phyloP scores from a whole-genome alignment of 73 alveolate species.

The Tetrahymena malaccensis region DNA sequence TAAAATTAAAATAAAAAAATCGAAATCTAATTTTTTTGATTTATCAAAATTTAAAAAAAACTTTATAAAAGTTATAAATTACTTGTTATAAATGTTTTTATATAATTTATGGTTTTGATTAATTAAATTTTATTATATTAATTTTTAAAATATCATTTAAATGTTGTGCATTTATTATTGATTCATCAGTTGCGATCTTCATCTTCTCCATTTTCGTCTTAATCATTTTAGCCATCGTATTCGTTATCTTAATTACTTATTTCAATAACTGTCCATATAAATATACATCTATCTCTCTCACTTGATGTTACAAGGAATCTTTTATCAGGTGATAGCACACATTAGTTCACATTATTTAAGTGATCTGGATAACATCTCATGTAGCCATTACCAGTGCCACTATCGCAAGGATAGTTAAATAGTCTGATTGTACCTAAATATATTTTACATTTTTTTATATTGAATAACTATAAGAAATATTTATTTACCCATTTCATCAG shows the following conservation, averaged over 20 bases:
- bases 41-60: too few relatives aligned
- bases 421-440: conserved; percentile 39
- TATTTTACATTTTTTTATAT: neutral
- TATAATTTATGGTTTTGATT: too few relatives aligned
- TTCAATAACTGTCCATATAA: conserved; percentile 58
- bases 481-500: neutral
- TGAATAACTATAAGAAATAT: neutral
- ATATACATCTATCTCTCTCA: conserved; percentile 67
- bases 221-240: neutral
- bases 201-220: neutral
- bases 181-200: neutral
- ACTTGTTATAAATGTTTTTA: too few relatives aligned
- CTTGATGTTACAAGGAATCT: conserved; percentile 55
- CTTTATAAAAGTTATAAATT: too few relatives aligned
- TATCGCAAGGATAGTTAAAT: conserved; percentile 33
- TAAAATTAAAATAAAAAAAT: neutral
- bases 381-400: conserved; percentile 47
- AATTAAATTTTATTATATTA: too few relatives aligned
- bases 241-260: neutral
- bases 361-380: conserved; percentile 84
- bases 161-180: neutral
- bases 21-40: neutral
- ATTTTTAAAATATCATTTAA: too few relatives aligned
- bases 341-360: conserved; percentile 53
- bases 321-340: conserved; percentile 63